phyloP scores from a whole-genome alignment of 768 basidiomycete species.

The Xerocomus potaroensis region DNA sequence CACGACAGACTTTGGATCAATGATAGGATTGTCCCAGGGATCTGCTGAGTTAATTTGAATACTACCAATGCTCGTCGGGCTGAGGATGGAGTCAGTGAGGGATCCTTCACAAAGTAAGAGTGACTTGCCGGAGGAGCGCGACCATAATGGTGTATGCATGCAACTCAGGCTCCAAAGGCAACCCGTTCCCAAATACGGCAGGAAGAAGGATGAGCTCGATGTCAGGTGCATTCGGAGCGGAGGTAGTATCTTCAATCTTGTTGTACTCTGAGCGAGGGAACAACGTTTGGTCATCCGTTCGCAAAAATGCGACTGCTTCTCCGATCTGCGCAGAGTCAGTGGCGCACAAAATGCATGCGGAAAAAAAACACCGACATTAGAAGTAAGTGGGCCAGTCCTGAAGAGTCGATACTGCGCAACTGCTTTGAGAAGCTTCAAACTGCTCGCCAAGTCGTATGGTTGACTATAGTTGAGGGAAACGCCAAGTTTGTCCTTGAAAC shows the following conservation, averaged over 20 bases:
- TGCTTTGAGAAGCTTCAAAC: conserved; percentile 30
- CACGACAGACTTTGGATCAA: conserved; percentile 39
- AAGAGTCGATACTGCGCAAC: conserved; percentile 40
- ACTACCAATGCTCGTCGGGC: conserved; percentile 43
- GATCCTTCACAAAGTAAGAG: neutral
- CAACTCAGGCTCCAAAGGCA: neutral
- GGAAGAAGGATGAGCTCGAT: conserved; percentile 25
- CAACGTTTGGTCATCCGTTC: conserved; percentile 28
- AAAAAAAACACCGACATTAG: conserved; percentile 40
- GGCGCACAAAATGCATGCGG: neutral
- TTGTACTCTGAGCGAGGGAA: conserved; percentile 30
- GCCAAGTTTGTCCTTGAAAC: conserved; percentile 48
- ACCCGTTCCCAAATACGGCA: neutral
- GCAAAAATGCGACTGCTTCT: conserved; percentile 31
- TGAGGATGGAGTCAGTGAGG: conserved; percentile 7
- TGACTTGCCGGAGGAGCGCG: conserved; percentile 24
- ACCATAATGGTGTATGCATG: conserved; percentile 17
- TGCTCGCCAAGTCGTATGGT: conserved; percentile 17
- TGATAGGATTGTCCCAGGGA: conserved; percentile 39
- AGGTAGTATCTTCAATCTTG: conserved; percentile 28
- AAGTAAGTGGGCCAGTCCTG: conserved; percentile 47
- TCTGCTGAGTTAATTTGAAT: conserved; percentile 38
- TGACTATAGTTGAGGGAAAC: conserved; percentile 39
- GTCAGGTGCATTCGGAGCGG: conserved; percentile 28
- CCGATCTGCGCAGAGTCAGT: conserved; percentile 19